phyloP scores from a whole-genome alignment of 1,139 yeast genomes.

The Debaryomyces sp. region DNA sequence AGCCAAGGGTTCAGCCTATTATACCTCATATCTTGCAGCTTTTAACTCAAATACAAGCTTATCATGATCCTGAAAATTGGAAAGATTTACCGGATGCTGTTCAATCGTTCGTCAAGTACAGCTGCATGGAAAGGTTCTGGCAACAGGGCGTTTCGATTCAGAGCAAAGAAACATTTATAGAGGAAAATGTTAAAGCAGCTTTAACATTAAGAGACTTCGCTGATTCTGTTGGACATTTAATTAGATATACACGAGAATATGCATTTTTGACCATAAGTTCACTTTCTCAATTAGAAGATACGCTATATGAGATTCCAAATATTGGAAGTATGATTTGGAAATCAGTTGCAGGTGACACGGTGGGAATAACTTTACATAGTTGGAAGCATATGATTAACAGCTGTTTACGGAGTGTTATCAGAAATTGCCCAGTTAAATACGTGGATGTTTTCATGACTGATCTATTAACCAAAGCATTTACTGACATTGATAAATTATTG shows the following conservation, averaged over 20 bases:
- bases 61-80: slow-evolving; percentile 95
- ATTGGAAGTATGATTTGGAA: slow-evolving; percentile 78
- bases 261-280: slow-evolving; percentile 91
- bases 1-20: slow-evolving; percentile 89
- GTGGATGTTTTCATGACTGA: slow-evolving; percentile 73
- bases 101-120: slow-evolving; percentile 83
- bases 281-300: slow-evolving; percentile 85
- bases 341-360: slow-evolving; percentile 82
- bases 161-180: slow-evolving; percentile 91
- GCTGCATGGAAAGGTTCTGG: slow-evolving; percentile 95
- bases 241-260: slow-evolving; percentile 93
- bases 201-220: slow-evolving; percentile 94
- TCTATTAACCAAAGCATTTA: slow-evolving; percentile 74
- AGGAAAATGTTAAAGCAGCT: slow-evolving; percentile 92
- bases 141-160: slow-evolving; percentile 96
- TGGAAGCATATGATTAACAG: slow-evolving; percentile 97
- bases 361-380: slow-evolving; percentile 89
- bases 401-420: slow-evolving; percentile 82
- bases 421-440: slow-evolving; percentile 79
- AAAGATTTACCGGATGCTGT: slow-evolving; percentile 82
- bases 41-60: slow-evolving; percentile 87
- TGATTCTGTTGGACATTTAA: slow-evolving; percentile 96
- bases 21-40: slow-evolving; percentile 88
- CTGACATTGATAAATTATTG: slow-evolving; percentile 71
- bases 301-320: slow-evolving; percentile 83